Percentiles rank a stretch among this genome's conserved stretches.
These are phyloP conservation scores for Fusarium coffeatum DNA, from an alignment of 2,329 filamentous ascomycete genomes.

Conservation along the genomic window DNA sequence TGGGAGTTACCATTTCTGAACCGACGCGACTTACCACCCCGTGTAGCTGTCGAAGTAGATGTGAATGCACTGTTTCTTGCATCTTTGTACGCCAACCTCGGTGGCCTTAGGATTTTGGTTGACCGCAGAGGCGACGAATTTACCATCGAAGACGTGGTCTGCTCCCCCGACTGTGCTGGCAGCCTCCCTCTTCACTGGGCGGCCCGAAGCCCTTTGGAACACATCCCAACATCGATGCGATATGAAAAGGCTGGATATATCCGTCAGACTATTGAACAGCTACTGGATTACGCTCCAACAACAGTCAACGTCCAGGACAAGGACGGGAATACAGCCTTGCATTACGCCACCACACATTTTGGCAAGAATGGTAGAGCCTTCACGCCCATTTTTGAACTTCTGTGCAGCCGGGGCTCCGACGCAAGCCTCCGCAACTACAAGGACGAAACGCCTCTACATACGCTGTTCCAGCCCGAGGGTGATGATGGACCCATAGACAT, in stretches of 20 bases:
- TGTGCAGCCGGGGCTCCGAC: background rate
- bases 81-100: background rate
- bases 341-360: background rate
- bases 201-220: background rate
- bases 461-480: rapidly evolving
- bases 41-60: background rate
- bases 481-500: background rate
- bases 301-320: background rate
- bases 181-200: background rate
- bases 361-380: background rate
- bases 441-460: background rate
- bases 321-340: background rate
- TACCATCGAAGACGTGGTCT: background rate
- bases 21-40: background rate
- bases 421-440: background rate
- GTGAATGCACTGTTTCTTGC: background rate
- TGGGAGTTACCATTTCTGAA: background rate
- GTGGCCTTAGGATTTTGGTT: background rate
- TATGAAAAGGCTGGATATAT: background rate
- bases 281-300: background rate
- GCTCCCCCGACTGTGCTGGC: background rate
- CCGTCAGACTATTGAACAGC: background rate
- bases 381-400: background rate
- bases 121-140: background rate
- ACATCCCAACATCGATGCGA: background rate